Percentiles rank a stretch among this genome's conserved stretches.
phyloP scores from a whole-genome alignment of 139 green algal species.

The Chlamydomonas eustigma region DNA sequence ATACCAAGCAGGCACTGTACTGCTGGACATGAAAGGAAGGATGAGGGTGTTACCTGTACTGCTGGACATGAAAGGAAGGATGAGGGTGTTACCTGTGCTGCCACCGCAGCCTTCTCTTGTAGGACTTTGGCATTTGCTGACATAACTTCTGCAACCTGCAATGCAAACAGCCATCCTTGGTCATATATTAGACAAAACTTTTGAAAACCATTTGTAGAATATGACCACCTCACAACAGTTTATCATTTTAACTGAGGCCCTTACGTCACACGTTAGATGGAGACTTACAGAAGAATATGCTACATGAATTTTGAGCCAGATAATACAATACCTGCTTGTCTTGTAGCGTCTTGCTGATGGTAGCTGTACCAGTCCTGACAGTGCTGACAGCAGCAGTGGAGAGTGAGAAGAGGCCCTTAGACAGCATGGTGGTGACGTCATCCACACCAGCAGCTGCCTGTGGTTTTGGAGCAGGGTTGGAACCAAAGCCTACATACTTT shows the following conservation, averaged over 20 bases:
- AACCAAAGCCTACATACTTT: conserved; percentile 98
- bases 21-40: too few relatives aligned
- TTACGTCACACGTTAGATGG: too few relatives aligned
- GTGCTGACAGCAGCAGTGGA: conserved; percentile 22
- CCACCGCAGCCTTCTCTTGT: conserved; percentile 30
- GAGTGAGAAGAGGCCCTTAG: conserved; percentile 47
- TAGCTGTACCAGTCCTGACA: conserved; percentile 16
- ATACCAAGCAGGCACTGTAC: too few relatives aligned
- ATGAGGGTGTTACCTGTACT: too few relatives aligned
- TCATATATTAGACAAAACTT: too few relatives aligned
- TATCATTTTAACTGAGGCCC: too few relatives aligned
- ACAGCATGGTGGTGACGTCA: conserved; percentile 58
- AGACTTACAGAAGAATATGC: too few relatives aligned
- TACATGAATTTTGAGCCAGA: too few relatives aligned
- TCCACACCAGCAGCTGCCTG: conserved; percentile 26
- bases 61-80: too few relatives aligned
- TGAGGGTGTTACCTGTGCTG: conserved; percentile 47
- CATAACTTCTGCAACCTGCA: conserved; percentile 35
- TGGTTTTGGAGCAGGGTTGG: conserved; percentile 33
- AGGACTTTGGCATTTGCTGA: conserved; percentile 34
- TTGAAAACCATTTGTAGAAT: too few relatives aligned
- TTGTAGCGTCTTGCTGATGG: conserved; percentile 31
- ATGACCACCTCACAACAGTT: too few relatives aligned
- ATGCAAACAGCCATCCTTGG: too few relatives aligned
- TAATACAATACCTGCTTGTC: conserved; percentile 47